Evolutionary conservation across 2,329 filamentous ascomycete genomes (phyloP).

Genomic region (Gaeumannomyces sp.): DNA sequence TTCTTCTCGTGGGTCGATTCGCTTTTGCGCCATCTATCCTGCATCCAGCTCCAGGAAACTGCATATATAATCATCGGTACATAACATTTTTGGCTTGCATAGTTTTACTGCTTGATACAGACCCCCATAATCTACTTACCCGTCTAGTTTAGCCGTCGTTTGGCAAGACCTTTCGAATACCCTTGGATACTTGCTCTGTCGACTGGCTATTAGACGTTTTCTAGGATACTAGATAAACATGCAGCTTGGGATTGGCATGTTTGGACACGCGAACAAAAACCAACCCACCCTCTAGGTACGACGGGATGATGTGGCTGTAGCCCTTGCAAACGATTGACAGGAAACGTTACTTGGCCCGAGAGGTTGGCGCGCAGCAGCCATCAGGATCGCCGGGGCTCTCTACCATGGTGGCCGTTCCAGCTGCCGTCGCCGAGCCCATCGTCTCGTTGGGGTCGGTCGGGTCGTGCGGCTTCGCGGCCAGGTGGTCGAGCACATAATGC

Average conservation of each 20-base stretch:
- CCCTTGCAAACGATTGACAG: slow-evolving; percentile 29
- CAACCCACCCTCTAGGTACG: slow-evolving; percentile 29
- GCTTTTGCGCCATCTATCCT: background rate
- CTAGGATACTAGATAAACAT: background rate
- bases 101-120: background rate
- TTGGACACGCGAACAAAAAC: too few species aligned
- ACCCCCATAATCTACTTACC: background rate
- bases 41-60: too few species aligned
- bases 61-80: background rate
- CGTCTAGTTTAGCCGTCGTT: background rate
- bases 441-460: slow-evolving; percentile 31
- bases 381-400: slow-evolving; percentile 10
- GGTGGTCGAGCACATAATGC: slow-evolving; percentile 32
- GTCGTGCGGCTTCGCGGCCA: slow-evolving; percentile 30
- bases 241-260: too few species aligned
- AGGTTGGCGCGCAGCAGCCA: background rate
- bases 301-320: slow-evolving; percentile 28
- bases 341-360: background rate
- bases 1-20: background rate
- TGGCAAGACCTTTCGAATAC: background rate
- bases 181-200: background rate
- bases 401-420: slow-evolving; percentile 35
- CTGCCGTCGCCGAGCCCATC: slow-evolving; percentile 30
- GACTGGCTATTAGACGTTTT: background rate
- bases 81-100: background rate